Base-by-base conservation (phyloP, 441 rosid genomes). In the Jatropha multifida region DNA sequence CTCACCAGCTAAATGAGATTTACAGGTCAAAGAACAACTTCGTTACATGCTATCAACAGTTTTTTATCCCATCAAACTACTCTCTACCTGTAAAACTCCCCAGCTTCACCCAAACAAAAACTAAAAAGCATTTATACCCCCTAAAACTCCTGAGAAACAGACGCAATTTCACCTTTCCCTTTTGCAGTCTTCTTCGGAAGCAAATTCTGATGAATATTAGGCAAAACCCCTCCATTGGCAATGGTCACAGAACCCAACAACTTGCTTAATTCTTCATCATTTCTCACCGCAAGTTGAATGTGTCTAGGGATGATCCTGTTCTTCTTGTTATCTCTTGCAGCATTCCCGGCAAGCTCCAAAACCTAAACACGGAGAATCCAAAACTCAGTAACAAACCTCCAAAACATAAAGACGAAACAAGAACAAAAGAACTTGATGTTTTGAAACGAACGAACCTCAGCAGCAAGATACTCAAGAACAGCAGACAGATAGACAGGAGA, bases 401-500 rank as follows among this genome's bases (percentile, higher is more conserved):
- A 48, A 32, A 27, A 6, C 48, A 0, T 4, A 18, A 56, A 46
- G 2, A 7, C 7, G 11, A 67, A 64, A n/a, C 0, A 5, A 32
- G 5, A 14, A 27, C 13, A 10, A 0, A 12, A 7, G 40, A 49
- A 6, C 20, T 0, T 17, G 11, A 15, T 3, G 8, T 18, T 17
- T 7, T 0, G 20, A n/a, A 23, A 40, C 5, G 3, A 11, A 9
- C 68, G 1, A 56, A 89, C 93, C 90, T 89, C 91, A 7, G 93
- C 93, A 18, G 90, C 91, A 26, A 89, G 93, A 52, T 86, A 87
- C 65, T 89, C 90, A 1, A 89, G 89, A 37, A 89, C 93, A 7
- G 91, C 91, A 5, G 91, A 84, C 68, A 89, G 91, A 20, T 89
- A 89, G 11, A 87, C 89, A n/a, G 91, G 91, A 49, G 90, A 84